Percentiles rank a stretch among this genome's conserved stretches.
Conservation (phyloP, 495 filamentous ascomycete genomes). For the Daldinia concentrica region DNA sequence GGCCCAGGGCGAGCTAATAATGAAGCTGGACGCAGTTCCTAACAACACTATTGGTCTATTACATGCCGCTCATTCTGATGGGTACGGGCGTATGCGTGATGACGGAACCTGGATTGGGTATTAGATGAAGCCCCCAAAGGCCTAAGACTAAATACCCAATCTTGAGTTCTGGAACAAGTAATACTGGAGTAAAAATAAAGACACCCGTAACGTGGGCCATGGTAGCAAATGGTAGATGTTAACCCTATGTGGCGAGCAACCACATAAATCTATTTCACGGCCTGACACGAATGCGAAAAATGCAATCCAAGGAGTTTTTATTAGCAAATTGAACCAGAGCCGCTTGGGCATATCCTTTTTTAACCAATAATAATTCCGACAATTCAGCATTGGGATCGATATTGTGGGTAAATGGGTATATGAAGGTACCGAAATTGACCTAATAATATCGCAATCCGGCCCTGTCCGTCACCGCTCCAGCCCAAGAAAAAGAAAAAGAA, state of each 20-base stretch:
- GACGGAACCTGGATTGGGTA: slow-evolving; percentile 14
- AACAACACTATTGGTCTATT: slow-evolving; percentile 11
- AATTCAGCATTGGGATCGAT: slow-evolving; percentile 9
- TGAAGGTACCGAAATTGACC: slow-evolving; percentile 4
- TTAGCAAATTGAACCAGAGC: slow-evolving; percentile 2
- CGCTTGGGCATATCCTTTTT: not conserved
- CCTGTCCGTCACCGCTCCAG: slow-evolving; percentile 5
- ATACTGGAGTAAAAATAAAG: slow-evolving; percentile 5
- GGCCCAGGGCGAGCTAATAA: slow-evolving; percentile 9
- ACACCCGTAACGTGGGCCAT: slow-evolving; percentile 1
- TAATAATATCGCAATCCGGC: slow-evolving; percentile 9
- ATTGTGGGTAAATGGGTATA: slow-evolving; percentile 7
- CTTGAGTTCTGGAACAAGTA: slow-evolving; percentile 13
- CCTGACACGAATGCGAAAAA: slow-evolving; percentile 9
- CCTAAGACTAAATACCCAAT: not conserved
- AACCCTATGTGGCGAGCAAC: slow-evolving; percentile 4
- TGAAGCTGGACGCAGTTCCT: slow-evolving; percentile 7
- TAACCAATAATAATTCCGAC: not conserved
- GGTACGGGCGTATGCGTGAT: slow-evolving; percentile 17
- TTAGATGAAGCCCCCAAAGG: not conserved
- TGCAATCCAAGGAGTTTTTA: slow-evolving; percentile 1
- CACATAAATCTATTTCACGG: slow-evolving; percentile 12
- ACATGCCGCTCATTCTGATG: slow-evolving; percentile 3
- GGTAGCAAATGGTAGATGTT: slow-evolving; percentile 2
- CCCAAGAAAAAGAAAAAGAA: not conserved